Base-by-base conservation (phyloP, 345 rosid genomes). In the Schrenkiella parvula region DNA sequence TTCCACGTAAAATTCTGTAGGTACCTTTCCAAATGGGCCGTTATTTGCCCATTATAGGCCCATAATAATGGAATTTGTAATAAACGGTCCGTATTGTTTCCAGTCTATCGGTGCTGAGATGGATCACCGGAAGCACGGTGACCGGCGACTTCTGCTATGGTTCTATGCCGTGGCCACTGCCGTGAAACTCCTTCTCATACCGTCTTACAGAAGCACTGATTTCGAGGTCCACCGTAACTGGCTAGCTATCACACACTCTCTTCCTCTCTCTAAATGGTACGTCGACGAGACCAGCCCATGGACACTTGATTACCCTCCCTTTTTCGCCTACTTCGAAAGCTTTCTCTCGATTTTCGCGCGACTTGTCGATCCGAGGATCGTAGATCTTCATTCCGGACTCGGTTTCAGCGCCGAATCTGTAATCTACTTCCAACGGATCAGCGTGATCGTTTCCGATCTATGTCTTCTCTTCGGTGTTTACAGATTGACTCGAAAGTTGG, bases 191-290 rank as follows among this genome's bases (percentile, higher is more conserved):
- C 80, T 91, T 11, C 82, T 95, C 34, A 80, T 88, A 17, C 96
- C 97, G 12, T 81, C 99, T 1, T 89, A 89, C 69, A 84, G 82
- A 71, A 89, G 93, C 73, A 91, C 99, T 0, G 97, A 95, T 74
- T 88, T 95, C 68, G 97, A 95, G 63, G 99, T 91, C 44, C 99
- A 95, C 77, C 91, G 97, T 53, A 87, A 95, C 74, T 95, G 99
- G 99, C 85, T 95, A 2, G 95, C 97, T 39, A 63, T 95, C 56
- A 88, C 99, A 19, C 84, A 79, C 71, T 83, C 96, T 29, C 92
- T 91, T 19, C 96, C 99, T 38, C 86, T 91, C 70, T 70, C 86
- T 9, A 71, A 78, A 67, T 95, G 99, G 99, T 91, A 91, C 86
- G 50, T 80, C 11, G 92, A 91, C 73, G 88, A 88, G 82, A 88